phyloP scores from a whole-genome alignment of 2,329 filamentous ascomycete genomes.

The Cercospora zeae-maydis region DNA sequence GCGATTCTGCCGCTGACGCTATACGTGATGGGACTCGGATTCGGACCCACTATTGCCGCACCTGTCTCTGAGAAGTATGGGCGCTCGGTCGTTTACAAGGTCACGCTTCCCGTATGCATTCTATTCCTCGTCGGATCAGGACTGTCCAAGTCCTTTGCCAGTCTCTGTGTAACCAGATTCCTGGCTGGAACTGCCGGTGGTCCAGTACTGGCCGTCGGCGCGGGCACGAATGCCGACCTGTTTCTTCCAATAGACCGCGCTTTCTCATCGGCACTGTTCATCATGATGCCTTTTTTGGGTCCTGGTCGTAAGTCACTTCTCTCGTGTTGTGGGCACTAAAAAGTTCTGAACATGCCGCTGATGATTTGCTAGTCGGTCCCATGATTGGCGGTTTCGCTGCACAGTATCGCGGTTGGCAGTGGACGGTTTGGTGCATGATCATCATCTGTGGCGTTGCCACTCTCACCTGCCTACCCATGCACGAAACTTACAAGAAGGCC shows the following conservation, averaged over 20 bases:
- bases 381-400: slow-evolving; percentile 41
- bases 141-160: slow-evolving; percentile 26
- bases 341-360: not conserved
- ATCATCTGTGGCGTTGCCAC: slow-evolving; percentile 41
- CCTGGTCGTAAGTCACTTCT: slow-evolving; percentile 32
- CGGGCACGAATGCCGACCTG: slow-evolving; percentile 43
- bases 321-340: not conserved
- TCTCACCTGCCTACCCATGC: slow-evolving; percentile 42
- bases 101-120: slow-evolving; percentile 36
- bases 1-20: slow-evolving; percentile 56
- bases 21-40: slow-evolving; percentile 61
- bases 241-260: slow-evolving; percentile 37
- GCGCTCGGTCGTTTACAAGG: slow-evolving; percentile 37
- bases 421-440: slow-evolving; percentile 45
- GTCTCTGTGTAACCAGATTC: slow-evolving; percentile 37
- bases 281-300: slow-evolving; percentile 43
- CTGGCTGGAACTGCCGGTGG: slow-evolving; percentile 46
- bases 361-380: not conserved
- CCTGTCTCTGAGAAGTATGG: slow-evolving; percentile 37
- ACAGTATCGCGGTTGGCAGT: slow-evolving; percentile 43
- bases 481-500: slow-evolving; percentile 56
- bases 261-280: slow-evolving; percentile 36
- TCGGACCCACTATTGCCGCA: slow-evolving; percentile 57
- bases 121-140: slow-evolving; percentile 37
- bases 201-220: slow-evolving; percentile 42